Evolutionary conservation across 768 basidiomycete species (phyloP).

Genomic region (Infundibulicybe gibba): DNA sequence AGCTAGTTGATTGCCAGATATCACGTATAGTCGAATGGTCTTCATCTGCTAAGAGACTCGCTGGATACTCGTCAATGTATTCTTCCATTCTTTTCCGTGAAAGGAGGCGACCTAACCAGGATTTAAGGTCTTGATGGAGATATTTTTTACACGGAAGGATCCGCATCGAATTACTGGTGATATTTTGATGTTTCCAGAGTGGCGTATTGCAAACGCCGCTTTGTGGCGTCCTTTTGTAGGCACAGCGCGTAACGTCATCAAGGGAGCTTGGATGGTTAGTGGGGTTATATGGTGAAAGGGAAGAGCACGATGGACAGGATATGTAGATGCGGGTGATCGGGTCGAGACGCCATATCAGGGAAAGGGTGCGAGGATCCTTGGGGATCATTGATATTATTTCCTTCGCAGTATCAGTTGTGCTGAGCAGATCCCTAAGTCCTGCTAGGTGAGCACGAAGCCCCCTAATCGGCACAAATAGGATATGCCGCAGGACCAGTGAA

Average conservation of each 20-base stretch:
- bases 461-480: constrained; percentile 15
- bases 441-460: constrained; percentile 15
- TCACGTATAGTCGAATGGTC: constrained; percentile 5
- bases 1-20: constrained; percentile 15
- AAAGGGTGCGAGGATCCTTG: constrained; percentile 15
- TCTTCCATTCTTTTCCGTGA: constrained; percentile 22
- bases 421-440: constrained; percentile 13
- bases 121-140: constrained; percentile 16
- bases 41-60: background rate
- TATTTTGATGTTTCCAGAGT: constrained; percentile 13
- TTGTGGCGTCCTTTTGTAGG: constrained; percentile 2
- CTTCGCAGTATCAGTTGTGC: background rate
- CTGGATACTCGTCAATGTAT: constrained; percentile 12
- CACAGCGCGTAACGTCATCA: constrained; percentile 2
- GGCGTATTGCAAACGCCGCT: constrained; percentile 9
- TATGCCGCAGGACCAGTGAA: constrained; percentile 10
- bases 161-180: background rate
- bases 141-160: constrained; percentile 10
- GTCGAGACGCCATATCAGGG: constrained; percentile 14
- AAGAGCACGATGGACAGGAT: constrained; percentile 19
- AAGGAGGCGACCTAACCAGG: constrained; percentile 20
- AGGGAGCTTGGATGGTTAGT: background rate
- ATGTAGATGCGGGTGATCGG: constrained; percentile 14
- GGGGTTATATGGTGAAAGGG: constrained; percentile 10
- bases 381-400: constrained; percentile 7